phyloP scores from a whole-genome alignment of 495 filamentous ascomycete species.

The Neurospora sublineolata region DNA sequence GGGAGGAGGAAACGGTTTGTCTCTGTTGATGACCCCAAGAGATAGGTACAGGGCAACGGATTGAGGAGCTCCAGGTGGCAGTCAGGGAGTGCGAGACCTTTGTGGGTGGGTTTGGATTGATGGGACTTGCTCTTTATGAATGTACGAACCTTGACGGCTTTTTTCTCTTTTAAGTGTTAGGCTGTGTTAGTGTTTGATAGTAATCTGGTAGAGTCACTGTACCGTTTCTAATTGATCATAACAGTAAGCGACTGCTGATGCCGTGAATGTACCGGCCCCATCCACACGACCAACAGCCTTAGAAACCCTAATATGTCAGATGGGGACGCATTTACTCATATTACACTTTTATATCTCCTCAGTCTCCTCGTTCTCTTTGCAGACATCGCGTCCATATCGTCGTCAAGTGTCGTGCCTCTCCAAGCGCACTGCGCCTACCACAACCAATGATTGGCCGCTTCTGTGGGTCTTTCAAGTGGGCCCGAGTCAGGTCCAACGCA shows the following conservation, averaged over 20 bases:
- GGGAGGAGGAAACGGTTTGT: background rate
- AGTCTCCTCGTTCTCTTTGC: background rate
- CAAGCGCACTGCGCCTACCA: background rate
- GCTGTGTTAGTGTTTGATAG: background rate
- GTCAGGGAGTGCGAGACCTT: background rate
- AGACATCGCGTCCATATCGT: background rate
- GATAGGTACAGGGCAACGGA: background rate
- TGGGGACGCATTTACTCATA: too few relatives aligned
- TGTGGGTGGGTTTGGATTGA: background rate
- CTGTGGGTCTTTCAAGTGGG: background rate
- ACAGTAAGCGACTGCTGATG: too few relatives aligned
- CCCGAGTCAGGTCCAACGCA: background rate
- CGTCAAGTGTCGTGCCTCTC: background rate
- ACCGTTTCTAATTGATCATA: too few relatives aligned
- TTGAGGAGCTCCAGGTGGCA: fast-evolving
- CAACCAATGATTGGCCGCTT: background rate
- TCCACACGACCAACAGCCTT: too few relatives aligned
- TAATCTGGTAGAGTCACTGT: fast-evolving
- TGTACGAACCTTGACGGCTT: background rate
- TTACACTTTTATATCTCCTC: too few relatives aligned
- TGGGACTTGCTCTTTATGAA: background rate
- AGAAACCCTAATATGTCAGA: too few relatives aligned
- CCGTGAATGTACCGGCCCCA: fast-evolving
- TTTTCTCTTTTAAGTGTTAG: background rate
- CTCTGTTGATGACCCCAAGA: background rate